A percentile compares a stretch with the other conserved stretches of the same genome.
phyloP scores from a whole-genome alignment of 2,329 filamentous ascomycete genomes.

The Verticillium tricorpus region DNA sequence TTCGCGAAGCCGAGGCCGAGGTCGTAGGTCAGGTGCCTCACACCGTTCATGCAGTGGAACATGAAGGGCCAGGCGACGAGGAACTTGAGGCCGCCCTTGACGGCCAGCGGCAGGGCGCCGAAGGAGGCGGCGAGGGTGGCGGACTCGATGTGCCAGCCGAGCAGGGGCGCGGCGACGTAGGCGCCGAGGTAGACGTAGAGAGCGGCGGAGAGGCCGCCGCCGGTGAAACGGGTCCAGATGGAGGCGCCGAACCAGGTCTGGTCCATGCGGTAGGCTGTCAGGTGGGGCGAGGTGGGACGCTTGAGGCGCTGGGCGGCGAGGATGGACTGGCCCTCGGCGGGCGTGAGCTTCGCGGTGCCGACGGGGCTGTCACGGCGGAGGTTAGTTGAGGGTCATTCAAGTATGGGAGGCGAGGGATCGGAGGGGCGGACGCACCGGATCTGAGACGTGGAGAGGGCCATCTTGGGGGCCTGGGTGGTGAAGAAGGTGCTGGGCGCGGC shows the following conservation, averaged over 20 bases:
- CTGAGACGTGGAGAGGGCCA: constrained; percentile 38
- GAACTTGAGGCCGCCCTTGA: constrained; percentile 55
- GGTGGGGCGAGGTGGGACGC: constrained; percentile 81
- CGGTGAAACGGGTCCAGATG: constrained; percentile 80
- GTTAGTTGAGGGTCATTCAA: not conserved
- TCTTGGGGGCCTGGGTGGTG: constrained; percentile 41
- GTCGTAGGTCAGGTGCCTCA: constrained; percentile 52
- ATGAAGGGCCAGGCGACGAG: constrained; percentile 53
- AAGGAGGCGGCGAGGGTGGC: constrained; percentile 57
- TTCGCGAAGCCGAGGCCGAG: constrained; percentile 46
- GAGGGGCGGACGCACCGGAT: constrained; percentile 34
- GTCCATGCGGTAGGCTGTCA: constrained; percentile 78
- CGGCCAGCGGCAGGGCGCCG: constrained; percentile 52
- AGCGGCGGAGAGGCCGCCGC: constrained; percentile 62
- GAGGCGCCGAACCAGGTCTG: constrained; percentile 78
- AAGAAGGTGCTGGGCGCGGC: constrained; percentile 40
- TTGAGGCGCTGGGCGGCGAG: constrained; percentile 75
- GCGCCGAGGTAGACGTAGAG: constrained; percentile 77
- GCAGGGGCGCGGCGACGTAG: constrained; percentile 74
- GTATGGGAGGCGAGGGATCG: not conserved
- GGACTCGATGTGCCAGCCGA: constrained; percentile 61
- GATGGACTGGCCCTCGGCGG: constrained; percentile 53
- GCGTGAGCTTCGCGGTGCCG: constrained; percentile 53
- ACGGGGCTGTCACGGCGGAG: constrained; percentile 35
- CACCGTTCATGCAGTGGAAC: constrained; percentile 53